These are phyloP conservation scores for Entonaema liquescens DNA, from an alignment of 495 filamentous ascomycete genomes.

Conservation along the genomic window DNA sequence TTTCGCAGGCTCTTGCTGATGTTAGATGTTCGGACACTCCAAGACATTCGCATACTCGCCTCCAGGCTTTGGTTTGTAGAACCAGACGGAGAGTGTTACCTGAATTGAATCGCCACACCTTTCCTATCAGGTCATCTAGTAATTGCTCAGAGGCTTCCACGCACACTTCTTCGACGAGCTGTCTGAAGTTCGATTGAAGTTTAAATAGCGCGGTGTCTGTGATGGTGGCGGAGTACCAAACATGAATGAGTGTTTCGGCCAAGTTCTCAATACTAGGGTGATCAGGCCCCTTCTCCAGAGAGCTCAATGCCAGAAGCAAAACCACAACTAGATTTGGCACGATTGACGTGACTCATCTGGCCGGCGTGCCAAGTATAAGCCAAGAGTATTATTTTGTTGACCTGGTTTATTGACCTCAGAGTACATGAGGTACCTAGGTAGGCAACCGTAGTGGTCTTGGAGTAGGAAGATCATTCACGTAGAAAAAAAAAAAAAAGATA, in stretches of 20 bases:
- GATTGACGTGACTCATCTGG: no score
- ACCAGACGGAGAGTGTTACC: slow-evolving; percentile 13
- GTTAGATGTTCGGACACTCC: slow-evolving; percentile 4
- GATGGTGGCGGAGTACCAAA: slow-evolving; percentile 46
- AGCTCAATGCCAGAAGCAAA: slow-evolving; percentile 44
- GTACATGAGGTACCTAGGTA: no score
- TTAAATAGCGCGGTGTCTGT: not conserved
- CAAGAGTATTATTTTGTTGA: slow-evolving; percentile 46
- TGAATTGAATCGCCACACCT: slow-evolving; percentile 36
- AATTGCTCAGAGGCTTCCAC: slow-evolving; percentile 11
- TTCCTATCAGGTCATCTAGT: slow-evolving; percentile 8
- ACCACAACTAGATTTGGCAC: no score
- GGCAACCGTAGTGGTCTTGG: no score
- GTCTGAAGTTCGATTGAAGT: slow-evolving; percentile 21
- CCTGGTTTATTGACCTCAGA: no score
- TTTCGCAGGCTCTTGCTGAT: slow-evolving; percentile 2
- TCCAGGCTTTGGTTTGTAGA: slow-evolving; percentile 22
- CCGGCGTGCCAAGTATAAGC: no score
- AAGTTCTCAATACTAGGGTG: not conserved
- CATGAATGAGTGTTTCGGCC: slow-evolving; percentile 31
- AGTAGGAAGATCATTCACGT: not conserved
- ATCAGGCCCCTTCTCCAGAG: slow-evolving; percentile 1
- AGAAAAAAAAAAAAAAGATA: not conserved
- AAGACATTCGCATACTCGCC: not conserved
- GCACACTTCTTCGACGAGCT: slow-evolving; percentile 35